A percentile compares a stretch with the other conserved stretches of the same genome.
phyloP scores from a whole-genome alignment of 139 green algal species.

The Monoraphidium neglectum region DNA sequence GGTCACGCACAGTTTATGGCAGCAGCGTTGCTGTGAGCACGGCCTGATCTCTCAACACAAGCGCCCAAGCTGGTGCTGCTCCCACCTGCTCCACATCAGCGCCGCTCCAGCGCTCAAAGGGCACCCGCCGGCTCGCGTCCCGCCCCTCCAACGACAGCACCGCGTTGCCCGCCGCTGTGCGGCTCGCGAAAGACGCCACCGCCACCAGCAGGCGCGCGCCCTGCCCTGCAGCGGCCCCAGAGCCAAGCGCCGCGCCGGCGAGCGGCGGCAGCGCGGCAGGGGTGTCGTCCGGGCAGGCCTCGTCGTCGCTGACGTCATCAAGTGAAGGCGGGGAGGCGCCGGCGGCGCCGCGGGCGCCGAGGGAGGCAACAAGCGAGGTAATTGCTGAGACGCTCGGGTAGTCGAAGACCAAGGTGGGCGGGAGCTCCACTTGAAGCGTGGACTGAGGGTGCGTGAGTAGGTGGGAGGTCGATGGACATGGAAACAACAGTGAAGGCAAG shows the following conservation, averaged over 20 bases:
- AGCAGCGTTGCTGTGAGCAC: no score
- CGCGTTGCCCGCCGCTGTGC: neutral
- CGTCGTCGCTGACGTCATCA: neutral
- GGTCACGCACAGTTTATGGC: no score
- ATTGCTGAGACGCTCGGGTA: slow-evolving; percentile 22
- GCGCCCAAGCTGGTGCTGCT: no score
- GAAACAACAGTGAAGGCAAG: no score
- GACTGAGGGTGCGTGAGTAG: slow-evolving; percentile 29
- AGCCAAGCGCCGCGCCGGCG: neutral
- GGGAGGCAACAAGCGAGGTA: neutral
- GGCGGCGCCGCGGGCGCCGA: slow-evolving; percentile 18
- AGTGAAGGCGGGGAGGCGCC: slow-evolving; percentile 21
- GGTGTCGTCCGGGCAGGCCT: neutral
- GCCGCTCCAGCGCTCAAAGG: slow-evolving; percentile 58
- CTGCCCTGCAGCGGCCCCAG: no score
- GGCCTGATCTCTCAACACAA: no score
- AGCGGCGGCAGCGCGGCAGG: neutral
- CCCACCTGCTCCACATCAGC: neutral
- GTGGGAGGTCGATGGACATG: no score
- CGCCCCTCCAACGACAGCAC: neutral
- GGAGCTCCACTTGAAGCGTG: slow-evolving; percentile 60
- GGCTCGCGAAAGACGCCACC: neutral
- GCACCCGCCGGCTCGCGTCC: slow-evolving; percentile 23
- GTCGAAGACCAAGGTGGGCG: slow-evolving; percentile 63
- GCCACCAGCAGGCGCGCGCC: slow-evolving; percentile 2